Base-by-base conservation (phyloP, 176 grass and related monocot genomes). In the Avena insularis region DNA sequence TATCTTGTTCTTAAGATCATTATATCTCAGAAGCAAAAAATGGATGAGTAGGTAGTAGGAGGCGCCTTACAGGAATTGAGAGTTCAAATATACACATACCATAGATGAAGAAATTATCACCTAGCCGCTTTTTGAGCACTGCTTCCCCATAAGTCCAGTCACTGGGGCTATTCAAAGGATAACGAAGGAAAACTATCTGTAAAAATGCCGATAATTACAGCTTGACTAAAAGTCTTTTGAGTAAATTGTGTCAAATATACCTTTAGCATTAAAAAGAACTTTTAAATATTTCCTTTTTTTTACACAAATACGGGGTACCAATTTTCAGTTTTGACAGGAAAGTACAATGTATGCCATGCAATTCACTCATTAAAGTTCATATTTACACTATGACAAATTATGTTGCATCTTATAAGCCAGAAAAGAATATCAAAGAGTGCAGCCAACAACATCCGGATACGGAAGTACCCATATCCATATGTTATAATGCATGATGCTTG, bases 111-210 rank as follows among this genome's bases (percentile, higher is more conserved):
- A 95, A 95, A 59, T 89, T 89, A 27, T 83, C 78, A 81, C 95
- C 91, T 25, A 98, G 80, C 51, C 78, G 73, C 78, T 69, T 90
- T 74, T 91, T 93, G 19, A 98, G 89, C 55, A 89, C 83, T 82
- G 89, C 76, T 75, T 89, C 78, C 15, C 91, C 88, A 84, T 95
- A 98, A 79, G 85, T 95, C 93, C 93, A 98, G 86, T 95, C 93
- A 53, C 78, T 93, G 15, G 91, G 74, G 84, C 95, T 77, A 87
- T 12, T 38, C 19, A 69, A 43, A 40, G 38, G 66, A 80, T 27
- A 38, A 80, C 17, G 8, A 81, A 86, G 49, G 23, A 3, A 67
- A 74, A 51, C 21, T 75, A 75, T 75, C 72, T 53, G 47, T 51
- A 75, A 31, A 76, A 75, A 53, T 8, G 21, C 21, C 20, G n/a